Percentiles rank a stretch among this genome's conserved stretches.
phyloP scores from a whole-genome alignment of 192 early-diverging fungal species.

The Linnemannia elongata region DNA sequence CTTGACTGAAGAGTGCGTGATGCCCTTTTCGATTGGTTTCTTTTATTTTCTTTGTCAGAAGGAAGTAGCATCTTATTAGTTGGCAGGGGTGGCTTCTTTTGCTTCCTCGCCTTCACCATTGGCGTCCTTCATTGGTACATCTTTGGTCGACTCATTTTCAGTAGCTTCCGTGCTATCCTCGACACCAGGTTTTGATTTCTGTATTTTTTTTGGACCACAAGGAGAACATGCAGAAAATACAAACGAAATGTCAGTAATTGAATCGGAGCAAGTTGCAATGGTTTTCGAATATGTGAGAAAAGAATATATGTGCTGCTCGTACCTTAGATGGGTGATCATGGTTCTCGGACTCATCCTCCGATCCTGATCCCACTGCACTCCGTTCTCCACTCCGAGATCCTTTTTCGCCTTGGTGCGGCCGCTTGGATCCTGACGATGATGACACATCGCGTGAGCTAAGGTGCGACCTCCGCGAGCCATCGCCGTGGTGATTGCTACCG shows the following conservation, averaged over 20 bases:
- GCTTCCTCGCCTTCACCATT: conserved; percentile 21
- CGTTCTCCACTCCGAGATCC: not conserved
- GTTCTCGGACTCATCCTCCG: conserved; percentile 18
- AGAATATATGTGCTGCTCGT: not conserved
- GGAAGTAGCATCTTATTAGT: not conserved
- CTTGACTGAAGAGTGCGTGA: too few relatives aligned
- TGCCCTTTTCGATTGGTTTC: not conserved
- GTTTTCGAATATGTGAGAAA: not conserved
- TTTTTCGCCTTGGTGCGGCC: conserved; percentile 24
- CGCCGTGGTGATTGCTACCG: conserved; percentile 16
- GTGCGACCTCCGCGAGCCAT: not conserved
- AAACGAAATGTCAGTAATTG: too few relatives aligned
- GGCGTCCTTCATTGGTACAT: not conserved
- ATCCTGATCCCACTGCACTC: not conserved
- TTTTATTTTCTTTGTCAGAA: not conserved
- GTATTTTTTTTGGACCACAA: not conserved
- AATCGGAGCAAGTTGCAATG: too few relatives aligned
- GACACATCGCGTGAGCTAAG: conserved; percentile 3
- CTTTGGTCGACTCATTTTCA: not conserved
- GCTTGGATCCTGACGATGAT: conserved; percentile 11
- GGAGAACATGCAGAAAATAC: not conserved
- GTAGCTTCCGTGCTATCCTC: not conserved
- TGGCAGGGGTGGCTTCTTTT: conserved; percentile 3
- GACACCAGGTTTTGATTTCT: conserved; percentile 12
- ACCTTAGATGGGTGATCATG: conserved; percentile 16